phyloP scores from a whole-genome alignment of 305 asterid genomes.

The Solanum hybrid region DNA sequence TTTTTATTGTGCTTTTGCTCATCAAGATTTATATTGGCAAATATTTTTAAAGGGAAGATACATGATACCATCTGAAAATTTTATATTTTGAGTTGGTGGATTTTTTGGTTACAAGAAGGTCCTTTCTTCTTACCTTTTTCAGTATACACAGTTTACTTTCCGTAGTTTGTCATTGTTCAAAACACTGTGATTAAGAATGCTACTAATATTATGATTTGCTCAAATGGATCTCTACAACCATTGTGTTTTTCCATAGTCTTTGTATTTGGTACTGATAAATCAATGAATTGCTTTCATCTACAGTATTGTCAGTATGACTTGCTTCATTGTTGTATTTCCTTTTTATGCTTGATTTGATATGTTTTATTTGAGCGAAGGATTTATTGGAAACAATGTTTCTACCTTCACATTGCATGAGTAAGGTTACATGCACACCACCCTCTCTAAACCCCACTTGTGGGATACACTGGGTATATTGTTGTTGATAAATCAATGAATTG shows the following conservation, averaged over 20 bases:
- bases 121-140: not conserved
- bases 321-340: not conserved
- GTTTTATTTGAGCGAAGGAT: not conserved
- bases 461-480: not conserved
- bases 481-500: not conserved
- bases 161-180: not conserved
- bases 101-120: not conserved
- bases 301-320: not conserved
- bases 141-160: not conserved
- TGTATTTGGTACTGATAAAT: not conserved
- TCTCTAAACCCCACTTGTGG: not conserved
- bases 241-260: not conserved
- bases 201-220: not conserved
- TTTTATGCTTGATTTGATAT: not conserved
- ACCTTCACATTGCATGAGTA: not conserved
- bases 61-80: not conserved
- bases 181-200: not conserved
- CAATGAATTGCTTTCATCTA: not conserved
- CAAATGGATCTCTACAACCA: not conserved
- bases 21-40: not conserved
- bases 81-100: not conserved
- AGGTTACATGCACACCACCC: not conserved
- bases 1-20: slow-evolving; percentile 3
- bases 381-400: too few relatives aligned
- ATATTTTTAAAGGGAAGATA: not conserved